These are phyloP conservation scores for Chalciporus piperatoides DNA, from an alignment of 1,284 basidiomycete species.

Conservation along the genomic window DNA sequence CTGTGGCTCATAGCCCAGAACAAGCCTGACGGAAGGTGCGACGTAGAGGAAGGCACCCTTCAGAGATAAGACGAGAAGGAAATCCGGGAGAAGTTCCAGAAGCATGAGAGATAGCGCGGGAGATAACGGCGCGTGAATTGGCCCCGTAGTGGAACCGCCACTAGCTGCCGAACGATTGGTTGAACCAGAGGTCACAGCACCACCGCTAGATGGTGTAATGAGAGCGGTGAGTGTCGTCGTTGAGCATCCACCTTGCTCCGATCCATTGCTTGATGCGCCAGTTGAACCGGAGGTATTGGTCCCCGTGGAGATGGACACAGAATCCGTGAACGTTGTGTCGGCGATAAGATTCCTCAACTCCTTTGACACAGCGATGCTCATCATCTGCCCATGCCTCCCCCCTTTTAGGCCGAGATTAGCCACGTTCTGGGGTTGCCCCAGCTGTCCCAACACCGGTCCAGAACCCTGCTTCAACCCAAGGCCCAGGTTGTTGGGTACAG, in stretches of 20 bases:
- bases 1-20: slow-evolving; percentile 77
- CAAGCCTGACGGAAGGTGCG: slow-evolving; percentile 71
- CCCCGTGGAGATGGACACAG: slow-evolving; percentile 34
- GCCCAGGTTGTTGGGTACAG: background rate
- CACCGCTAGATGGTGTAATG: slow-evolving; percentile 10
- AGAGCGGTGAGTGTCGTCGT: slow-evolving; percentile 23
- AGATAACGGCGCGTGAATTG: slow-evolving; percentile 32
- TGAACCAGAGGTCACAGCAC: slow-evolving; percentile 4
- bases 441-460: slow-evolving; percentile 7
- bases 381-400: slow-evolving; percentile 36
- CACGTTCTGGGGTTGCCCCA: slow-evolving; percentile 17
- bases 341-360: slow-evolving; percentile 40
- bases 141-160: slow-evolving; percentile 23
- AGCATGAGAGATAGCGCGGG: slow-evolving; percentile 56
- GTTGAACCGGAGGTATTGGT: slow-evolving; percentile 31
- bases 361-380: slow-evolving; percentile 37
- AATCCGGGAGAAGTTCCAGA: slow-evolving; percentile 70
- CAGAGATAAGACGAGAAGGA: slow-evolving; percentile 87
- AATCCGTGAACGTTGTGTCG: slow-evolving; percentile 37
- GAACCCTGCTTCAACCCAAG: slow-evolving; percentile 4
- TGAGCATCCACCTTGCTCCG: slow-evolving; percentile 13
- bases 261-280: slow-evolving; percentile 10
- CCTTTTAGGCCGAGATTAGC: slow-evolving; percentile 24
- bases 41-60: slow-evolving; percentile 95
- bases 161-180: slow-evolving; percentile 11